These are phyloP conservation scores for Capillidium rhysosporum DNA, from an alignment of 371 early-diverging fungal species.

Conservation along the genomic window DNA sequence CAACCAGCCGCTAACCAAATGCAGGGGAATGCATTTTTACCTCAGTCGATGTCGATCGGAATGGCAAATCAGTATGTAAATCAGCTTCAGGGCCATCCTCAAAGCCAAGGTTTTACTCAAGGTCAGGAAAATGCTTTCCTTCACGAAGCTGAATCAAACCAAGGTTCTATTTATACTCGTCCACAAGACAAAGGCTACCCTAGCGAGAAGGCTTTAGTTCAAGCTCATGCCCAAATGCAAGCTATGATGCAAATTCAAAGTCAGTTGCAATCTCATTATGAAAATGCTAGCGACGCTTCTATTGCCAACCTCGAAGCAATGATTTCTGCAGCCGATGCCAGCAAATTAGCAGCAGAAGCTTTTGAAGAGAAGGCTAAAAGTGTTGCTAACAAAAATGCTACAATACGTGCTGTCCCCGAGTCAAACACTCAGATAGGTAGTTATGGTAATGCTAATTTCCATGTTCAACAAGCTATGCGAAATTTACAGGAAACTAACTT, in stretches of 20 bases:
- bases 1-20: no score
- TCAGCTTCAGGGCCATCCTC: no score
- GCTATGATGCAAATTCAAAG: conserved; percentile 2
- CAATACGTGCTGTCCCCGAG: neutral
- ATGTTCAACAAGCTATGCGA: neutral
- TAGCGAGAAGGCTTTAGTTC: neutral
- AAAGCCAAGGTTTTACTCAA: no score
- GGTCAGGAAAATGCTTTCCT: no score
- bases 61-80: no score
- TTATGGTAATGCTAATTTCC: neutral
- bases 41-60: no score
- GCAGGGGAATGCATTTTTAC: no score
- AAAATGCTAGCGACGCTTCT: neutral
- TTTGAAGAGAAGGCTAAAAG: neutral
- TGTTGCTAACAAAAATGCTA: neutral
- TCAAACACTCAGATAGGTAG: neutral
- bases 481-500: neutral
- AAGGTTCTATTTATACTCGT: no score
- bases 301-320: neutral
- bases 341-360: neutral
- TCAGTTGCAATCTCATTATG: neutral
- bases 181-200: no score
- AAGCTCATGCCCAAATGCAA: conserved; percentile 2
- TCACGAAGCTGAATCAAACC: no score
- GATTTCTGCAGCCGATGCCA: neutral